Conservation (phyloP, 495 filamentous ascomycete species). For the Parathielavia hyrcaniae region DNA sequence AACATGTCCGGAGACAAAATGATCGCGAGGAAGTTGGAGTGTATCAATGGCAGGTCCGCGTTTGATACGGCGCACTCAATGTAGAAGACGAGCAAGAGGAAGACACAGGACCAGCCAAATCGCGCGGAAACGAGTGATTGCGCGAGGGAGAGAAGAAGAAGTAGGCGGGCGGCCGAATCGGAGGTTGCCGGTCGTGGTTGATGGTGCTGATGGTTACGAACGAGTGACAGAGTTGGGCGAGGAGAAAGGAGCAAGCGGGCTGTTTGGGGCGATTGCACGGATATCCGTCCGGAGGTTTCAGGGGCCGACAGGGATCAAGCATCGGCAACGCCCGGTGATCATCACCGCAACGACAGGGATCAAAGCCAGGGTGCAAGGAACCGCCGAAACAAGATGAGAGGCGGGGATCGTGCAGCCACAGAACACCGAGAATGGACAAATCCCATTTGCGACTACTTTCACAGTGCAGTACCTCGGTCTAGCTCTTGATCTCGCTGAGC, state of each 20-base stretch:
- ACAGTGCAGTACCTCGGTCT: too few relatives aligned
- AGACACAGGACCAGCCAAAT: conserved; percentile 1
- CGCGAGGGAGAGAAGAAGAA: neutral
- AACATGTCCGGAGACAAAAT: conserved; percentile 1
- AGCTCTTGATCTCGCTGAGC: too few relatives aligned
- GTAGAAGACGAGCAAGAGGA: neutral
- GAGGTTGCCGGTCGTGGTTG: neutral
- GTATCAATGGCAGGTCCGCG: neutral
- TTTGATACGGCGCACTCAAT: neutral
- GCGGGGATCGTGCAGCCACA: too few relatives aligned
- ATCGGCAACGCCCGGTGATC: too few relatives aligned
- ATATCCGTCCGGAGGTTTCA: too few relatives aligned
- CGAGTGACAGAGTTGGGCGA: neutral
- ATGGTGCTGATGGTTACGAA: neutral
- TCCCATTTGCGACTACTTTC: neutral
- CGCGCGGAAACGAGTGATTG: conserved; percentile 8
- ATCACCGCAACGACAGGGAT: too few relatives aligned
- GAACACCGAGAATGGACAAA: too few relatives aligned
- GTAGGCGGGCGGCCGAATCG: neutral
- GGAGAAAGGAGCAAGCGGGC: neutral
- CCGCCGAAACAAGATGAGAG: too few relatives aligned
- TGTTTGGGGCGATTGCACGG: too few relatives aligned
- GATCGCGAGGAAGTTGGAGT: neutral
- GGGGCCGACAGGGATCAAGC: too few relatives aligned
- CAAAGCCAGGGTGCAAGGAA: too few relatives aligned